These are phyloP conservation scores for Ophiostoma populinum DNA, from an alignment of 2,329 filamentous ascomycete species.

Conservation along the genomic window DNA sequence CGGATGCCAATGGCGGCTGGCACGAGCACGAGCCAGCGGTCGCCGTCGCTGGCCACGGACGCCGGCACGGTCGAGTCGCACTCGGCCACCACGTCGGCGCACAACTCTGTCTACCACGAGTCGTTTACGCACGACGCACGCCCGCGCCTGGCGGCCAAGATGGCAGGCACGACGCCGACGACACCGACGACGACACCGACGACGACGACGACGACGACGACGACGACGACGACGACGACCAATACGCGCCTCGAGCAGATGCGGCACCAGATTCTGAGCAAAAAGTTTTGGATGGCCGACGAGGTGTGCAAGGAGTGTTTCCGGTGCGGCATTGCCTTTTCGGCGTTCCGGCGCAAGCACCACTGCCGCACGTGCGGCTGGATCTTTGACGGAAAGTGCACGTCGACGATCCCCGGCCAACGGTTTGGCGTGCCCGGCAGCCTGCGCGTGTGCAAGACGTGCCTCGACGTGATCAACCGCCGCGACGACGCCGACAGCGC, in stretches of 20 bases:
- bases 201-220: slow-evolving; percentile 37
- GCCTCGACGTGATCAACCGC: slow-evolving; percentile 77
- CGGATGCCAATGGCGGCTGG: slow-evolving; percentile 29
- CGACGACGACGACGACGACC: slow-evolving; percentile 40
- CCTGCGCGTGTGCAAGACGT: slow-evolving; percentile 82
- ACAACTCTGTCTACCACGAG: slow-evolving; percentile 39
- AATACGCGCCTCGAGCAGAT: slow-evolving; percentile 51
- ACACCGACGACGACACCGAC: slow-evolving; percentile 39
- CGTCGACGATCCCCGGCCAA: slow-evolving; percentile 71
- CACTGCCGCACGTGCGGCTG: slow-evolving; percentile 95
- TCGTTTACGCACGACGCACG: slow-evolving; percentile 32
- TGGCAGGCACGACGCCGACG: slow-evolving; percentile 32
- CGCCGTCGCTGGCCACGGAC: slow-evolving; percentile 41
- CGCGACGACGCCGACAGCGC: slow-evolving; percentile 78
- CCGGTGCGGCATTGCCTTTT: slow-evolving; percentile 75
- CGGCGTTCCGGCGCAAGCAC: slow-evolving; percentile 87
- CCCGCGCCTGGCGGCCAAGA: slow-evolving; percentile 25
- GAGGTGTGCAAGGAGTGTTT: slow-evolving; percentile 98
- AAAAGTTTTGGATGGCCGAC: slow-evolving; percentile 98
- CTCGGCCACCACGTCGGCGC: slow-evolving; percentile 39
- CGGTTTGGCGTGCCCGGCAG: slow-evolving; percentile 75
- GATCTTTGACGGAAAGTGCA: slow-evolving; percentile 95
- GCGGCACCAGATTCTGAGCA: slow-evolving; percentile 74
- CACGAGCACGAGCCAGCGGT: slow-evolving; percentile 25
- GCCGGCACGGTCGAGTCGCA: slow-evolving; percentile 38